Conservation (phyloP, 345 rosid genomes). For the Anacardium occidentale region DNA sequence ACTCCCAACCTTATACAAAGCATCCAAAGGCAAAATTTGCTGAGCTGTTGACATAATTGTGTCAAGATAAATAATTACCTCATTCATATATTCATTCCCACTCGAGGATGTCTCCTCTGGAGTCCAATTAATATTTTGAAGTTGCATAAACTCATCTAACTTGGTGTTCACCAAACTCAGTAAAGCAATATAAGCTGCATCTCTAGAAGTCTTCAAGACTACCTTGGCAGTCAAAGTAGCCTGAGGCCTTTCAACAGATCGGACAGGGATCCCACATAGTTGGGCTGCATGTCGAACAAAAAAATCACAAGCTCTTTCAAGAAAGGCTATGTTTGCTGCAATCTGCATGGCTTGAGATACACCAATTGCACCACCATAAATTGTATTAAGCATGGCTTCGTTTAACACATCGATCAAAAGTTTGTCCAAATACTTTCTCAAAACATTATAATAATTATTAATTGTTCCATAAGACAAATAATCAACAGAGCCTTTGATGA, state of each 20-base stretch:
- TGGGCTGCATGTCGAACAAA: slow-evolving; percentile 82
- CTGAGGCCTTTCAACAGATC: slow-evolving; percentile 67
- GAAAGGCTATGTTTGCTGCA: slow-evolving; percentile 81
- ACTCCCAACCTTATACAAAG: slow-evolving; percentile 69
- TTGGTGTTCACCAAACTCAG: slow-evolving; percentile 65
- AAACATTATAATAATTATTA: slow-evolving; percentile 46
- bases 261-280: slow-evolving; percentile 80
- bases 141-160: slow-evolving; percentile 74
- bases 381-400: slow-evolving; percentile 58
- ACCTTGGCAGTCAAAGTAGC: slow-evolving; percentile 71
- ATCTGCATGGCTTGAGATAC: slow-evolving; percentile 94
- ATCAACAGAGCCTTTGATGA: slow-evolving; percentile 92
- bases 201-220: slow-evolving; percentile 80
- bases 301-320: slow-evolving; percentile 82
- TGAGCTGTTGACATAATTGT: slow-evolving; percentile 77
- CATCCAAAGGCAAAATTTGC: slow-evolving; percentile 75
- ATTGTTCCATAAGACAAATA: slow-evolving; percentile 72
- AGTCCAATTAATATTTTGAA: slow-evolving; percentile 76
- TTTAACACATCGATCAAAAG: slow-evolving; percentile 85
- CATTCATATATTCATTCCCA: slow-evolving; percentile 61
- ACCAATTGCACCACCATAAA: slow-evolving; percentile 50
- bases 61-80: slow-evolving; percentile 70
- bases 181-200: slow-evolving; percentile 68
- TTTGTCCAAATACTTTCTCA: slow-evolving; percentile 79
- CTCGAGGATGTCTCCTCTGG: slow-evolving; percentile 63